phyloP scores from a whole-genome alignment of 371 early-diverging fungal species.

The Mucor piriformis region DNA sequence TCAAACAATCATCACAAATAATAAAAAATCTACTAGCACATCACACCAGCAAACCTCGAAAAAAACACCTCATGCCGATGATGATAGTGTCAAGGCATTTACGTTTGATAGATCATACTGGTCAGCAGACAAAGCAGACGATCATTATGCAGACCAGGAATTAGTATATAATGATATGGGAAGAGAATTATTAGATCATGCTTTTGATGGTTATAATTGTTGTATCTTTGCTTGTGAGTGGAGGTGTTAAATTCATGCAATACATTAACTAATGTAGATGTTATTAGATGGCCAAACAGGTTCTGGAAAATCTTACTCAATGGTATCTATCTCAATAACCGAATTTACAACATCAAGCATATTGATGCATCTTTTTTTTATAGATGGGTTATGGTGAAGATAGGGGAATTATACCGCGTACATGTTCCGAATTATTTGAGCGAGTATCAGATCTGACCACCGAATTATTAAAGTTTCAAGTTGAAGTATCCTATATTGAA shows the following conservation, averaged over 20 bases:
- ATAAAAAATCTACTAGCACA: conserved; percentile 21
- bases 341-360: too few relatives aligned
- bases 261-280: conserved; percentile 2
- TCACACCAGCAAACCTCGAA: conserved; percentile 11
- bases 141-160: conserved; percentile 74
- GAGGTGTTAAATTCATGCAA: neutral
- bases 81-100: conserved; percentile 61
- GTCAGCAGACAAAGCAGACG: conserved; percentile 66
- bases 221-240: conserved; percentile 84
- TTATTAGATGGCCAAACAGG: conserved; percentile 83
- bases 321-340: too few relatives aligned
- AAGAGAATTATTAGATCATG: conserved; percentile 76
- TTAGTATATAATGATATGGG: conserved; percentile 80
- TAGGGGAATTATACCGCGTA: conserved; percentile 82
- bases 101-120: conserved; percentile 85
- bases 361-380: too few relatives aligned
- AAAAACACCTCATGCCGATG: conserved; percentile 7
- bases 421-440: conserved; percentile 77
- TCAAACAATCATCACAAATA: conserved; percentile 62
- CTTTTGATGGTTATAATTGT: conserved; percentile 84
- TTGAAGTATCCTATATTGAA: conserved; percentile 85
- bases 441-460: conserved; percentile 48
- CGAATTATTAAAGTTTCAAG: conserved; percentile 59
- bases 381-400: conserved; percentile 71
- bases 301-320: conserved; percentile 79